phyloP scores from a whole-genome alignment of 352 stramenopile genomes.

The Phytophthora pistaciae region DNA sequence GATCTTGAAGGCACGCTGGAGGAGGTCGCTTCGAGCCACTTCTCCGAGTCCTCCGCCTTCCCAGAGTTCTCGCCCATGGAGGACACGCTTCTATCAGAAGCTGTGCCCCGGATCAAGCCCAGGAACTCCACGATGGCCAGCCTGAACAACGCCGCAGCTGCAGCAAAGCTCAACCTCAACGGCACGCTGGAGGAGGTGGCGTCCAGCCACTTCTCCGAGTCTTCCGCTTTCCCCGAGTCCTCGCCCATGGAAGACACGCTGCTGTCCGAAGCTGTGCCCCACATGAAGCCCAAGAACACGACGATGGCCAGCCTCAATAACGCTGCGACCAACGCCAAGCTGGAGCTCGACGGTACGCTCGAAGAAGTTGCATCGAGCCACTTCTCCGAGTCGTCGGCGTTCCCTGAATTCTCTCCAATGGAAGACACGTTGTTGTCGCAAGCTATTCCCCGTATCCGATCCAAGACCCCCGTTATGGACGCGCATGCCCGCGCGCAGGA shows the following conservation, averaged over 20 bases:
- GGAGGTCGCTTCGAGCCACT: conserved; percentile 47
- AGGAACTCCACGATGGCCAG: conserved; percentile 1
- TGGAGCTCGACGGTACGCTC: conserved; percentile 48
- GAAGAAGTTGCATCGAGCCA: conserved; percentile 54
- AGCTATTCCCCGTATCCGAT: conserved; percentile 30
- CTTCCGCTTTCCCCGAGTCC: conserved; percentile 65
- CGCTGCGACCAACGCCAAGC: conserved; percentile 28
- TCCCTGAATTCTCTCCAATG: conserved; percentile 65
- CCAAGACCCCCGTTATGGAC: conserved; percentile 16
- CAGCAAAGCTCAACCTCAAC: conserved; percentile 40
- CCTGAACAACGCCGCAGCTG: conserved; percentile 34
- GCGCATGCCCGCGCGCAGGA: conserved; percentile 41
- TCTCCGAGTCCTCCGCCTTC: conserved; percentile 66
- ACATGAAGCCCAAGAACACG: conserved; percentile 4
- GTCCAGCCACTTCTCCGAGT: conserved; percentile 56
- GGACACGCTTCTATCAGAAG: conserved; percentile 50
- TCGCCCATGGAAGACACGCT: conserved; percentile 59
- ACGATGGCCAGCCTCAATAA: conserved; percentile 24
- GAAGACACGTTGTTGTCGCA: conserved; percentile 64
- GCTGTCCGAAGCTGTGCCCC: conserved; percentile 36
- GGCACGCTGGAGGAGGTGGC: conserved; percentile 55
- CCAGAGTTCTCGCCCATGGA: conserved; percentile 63
- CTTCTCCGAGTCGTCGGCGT: conserved; percentile 74
- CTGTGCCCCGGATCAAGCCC: conserved; percentile 22
- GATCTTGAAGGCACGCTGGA: conserved; percentile 48